phyloP scores from a whole-genome alignment of 2,329 filamentous ascomycete genomes.

The Verticillium klebahnii region DNA sequence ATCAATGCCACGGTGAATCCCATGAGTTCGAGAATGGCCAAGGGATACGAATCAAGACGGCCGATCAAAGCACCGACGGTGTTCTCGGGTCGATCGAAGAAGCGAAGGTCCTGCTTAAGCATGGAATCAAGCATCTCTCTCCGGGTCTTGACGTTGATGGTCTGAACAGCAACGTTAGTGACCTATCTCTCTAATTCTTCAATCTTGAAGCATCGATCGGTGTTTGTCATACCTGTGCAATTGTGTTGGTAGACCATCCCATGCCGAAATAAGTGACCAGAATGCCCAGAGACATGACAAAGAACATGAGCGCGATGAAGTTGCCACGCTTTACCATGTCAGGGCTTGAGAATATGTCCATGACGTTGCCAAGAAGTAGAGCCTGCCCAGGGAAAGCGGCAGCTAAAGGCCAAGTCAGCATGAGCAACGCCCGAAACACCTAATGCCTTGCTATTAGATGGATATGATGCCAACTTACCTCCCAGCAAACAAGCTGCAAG shows the following conservation, averaged over 20 bases:
- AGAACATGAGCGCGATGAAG: slow-evolving; percentile 29
- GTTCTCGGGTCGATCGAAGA: slow-evolving; percentile 28
- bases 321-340: slow-evolving; percentile 25
- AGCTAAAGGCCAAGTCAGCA: slow-evolving; percentile 15
- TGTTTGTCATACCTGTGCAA: slow-evolving; percentile 12
- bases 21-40: slow-evolving; percentile 41
- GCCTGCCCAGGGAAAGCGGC: slow-evolving; percentile 37
- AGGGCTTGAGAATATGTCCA: slow-evolving; percentile 21
- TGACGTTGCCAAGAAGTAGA: slow-evolving; percentile 32
- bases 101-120: slow-evolving; percentile 35
- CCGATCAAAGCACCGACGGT: slow-evolving; percentile 26
- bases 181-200: background rate
- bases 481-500: background rate
- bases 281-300: slow-evolving; percentile 18
- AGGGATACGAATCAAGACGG: slow-evolving; percentile 23
- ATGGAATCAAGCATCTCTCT: slow-evolving; percentile 20
- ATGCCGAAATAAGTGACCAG: slow-evolving; percentile 16
- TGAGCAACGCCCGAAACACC: too few species aligned
- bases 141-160: slow-evolving; percentile 16
- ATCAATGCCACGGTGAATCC: slow-evolving; percentile 37
- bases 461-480: slow-evolving; percentile 5
- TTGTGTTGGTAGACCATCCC: slow-evolving; percentile 12
- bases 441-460: background rate
- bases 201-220: background rate
- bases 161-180: background rate